Evolutionary conservation across 2,329 filamentous ascomycete species (phyloP), one percentile per base, ranked within the genome.

Genomic region (Exserohilum rostratum): DNA sequence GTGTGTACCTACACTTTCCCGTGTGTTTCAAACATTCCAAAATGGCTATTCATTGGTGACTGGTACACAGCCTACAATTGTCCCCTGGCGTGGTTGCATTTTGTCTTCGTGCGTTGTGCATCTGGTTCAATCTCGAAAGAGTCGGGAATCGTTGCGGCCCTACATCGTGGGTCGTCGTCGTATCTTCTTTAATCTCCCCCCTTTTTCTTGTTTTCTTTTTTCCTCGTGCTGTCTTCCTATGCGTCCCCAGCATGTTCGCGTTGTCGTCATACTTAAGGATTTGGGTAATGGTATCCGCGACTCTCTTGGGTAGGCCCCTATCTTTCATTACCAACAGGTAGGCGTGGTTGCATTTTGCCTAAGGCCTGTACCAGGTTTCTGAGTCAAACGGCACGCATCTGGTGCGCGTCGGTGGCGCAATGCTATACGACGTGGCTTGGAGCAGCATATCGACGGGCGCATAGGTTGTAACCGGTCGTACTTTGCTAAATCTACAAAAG

Each of bases 81-180:
- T 51, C 38, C 12, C 57, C 53, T 59, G 45, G 57, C 46, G 38
- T 57, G n/a, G 46, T 50, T 47, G 57, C 57, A 50, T 50, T 57
- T 45, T 43, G 37, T 50, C 46, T 43, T 43, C 38, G 37, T 59
- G 46, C 55, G 39, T 55, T 33, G 44, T 54, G 52, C 47, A 46
- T 58, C 43, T 42, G 37, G 47, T 34, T 35, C 48, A 51, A 46
- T 37, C 42, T 51, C 44, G 46, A 58, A 58, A 55, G 55, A 57
- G 57, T 35, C 37, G 49, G 50, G 40, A 47, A 53, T 25, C 29
- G 22, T 18, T 22, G 22, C 42, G 45, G 53, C 30, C 35, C 46
- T 47, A 58, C 31, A 39, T 44, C 45, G 9, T 40, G 43, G 48
- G 27, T 58, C 40, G 39, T 35, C 46, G 27, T 58, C 40, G 39